Conservation (phyloP, 208 protist genomes). For the Wallacemonas sp. region DNA sequence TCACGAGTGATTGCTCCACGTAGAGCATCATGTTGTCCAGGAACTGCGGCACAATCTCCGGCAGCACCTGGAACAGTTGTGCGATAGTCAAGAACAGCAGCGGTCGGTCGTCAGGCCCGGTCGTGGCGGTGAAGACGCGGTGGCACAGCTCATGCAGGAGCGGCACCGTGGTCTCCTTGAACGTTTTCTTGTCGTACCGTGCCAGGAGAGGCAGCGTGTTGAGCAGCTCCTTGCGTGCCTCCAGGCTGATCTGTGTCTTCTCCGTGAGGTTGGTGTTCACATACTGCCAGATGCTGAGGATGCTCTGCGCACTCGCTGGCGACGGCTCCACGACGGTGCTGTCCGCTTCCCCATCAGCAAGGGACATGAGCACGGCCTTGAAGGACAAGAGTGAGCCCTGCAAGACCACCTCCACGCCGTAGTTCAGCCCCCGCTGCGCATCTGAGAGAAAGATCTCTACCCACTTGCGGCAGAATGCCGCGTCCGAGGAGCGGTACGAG, state of each 20-base stretch:
- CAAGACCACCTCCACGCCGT: constrained; percentile 37
- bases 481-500: constrained; percentile 62
- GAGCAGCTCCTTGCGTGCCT: constrained; percentile 57
- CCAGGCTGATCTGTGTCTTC: constrained; percentile 17
- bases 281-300: constrained; percentile 66
- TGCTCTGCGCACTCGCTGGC: constrained; percentile 20
- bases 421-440: constrained; percentile 40
- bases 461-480: constrained; percentile 49
- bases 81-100: constrained; percentile 67
- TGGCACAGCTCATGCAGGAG: constrained; percentile 46
- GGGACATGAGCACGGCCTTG: constrained; percentile 70
- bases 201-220: constrained; percentile 70
- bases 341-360: constrained; percentile 36
- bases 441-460: constrained; percentile 66
- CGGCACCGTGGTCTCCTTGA: constrained; percentile 52
- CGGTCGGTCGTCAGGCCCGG: constrained; percentile 52
- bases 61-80: constrained; percentile 59
- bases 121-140: constrained; percentile 43
- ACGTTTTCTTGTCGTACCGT: constrained; percentile 65
- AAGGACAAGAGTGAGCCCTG: constrained; percentile 70
- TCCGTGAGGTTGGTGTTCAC: constrained; percentile 46
- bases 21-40: constrained; percentile 76
- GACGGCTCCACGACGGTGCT: constrained; percentile 48
- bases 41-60: constrained; percentile 63
- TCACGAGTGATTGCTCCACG: constrained; percentile 70